A percentile compares a stretch with the other conserved stretches of the same genome.
These are phyloP conservation scores for Fusarium sp. DNA, from an alignment of 2,329 filamentous ascomycete genomes.

Conservation along the genomic window DNA sequence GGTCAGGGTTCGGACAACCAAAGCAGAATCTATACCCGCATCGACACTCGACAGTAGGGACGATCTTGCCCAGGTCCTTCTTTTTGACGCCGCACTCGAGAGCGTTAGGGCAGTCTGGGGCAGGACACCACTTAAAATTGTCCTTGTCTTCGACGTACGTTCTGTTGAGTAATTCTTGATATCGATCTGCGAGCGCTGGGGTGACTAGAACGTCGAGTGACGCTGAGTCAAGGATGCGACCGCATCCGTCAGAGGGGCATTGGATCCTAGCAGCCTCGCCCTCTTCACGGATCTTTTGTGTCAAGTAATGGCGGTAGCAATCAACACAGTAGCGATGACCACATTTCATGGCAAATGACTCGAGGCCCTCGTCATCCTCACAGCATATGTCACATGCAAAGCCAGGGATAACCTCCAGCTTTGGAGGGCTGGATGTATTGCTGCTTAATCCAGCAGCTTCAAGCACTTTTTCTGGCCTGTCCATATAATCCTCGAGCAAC, in stretches of 20 bases:
- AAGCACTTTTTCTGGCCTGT: constrained; percentile 79
- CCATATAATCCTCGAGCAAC: constrained; percentile 96
- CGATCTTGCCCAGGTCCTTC: constrained; percentile 84
- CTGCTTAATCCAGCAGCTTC: constrained; percentile 85
- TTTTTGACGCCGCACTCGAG: constrained; percentile 89
- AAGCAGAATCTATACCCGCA: constrained; percentile 95
- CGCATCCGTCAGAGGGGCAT: constrained; percentile 88
- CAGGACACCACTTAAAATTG: constrained; percentile 95
- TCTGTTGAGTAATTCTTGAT: constrained; percentile 86
- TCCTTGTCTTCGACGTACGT: constrained; percentile 99
- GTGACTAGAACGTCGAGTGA: constrained; percentile 82
- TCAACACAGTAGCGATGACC: constrained; percentile 92
- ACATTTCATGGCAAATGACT: constrained; percentile 95
- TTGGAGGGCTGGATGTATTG: constrained; percentile 69
- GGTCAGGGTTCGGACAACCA: constrained; percentile 87
- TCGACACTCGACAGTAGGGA: constrained; percentile 87
- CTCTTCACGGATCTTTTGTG: constrained; percentile 93
- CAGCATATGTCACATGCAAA: constrained; percentile 97
- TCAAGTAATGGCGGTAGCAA: constrained; percentile 91
- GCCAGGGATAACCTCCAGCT: constrained; percentile 75
- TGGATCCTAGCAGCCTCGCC: constrained; percentile 95
- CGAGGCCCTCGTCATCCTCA: constrained; percentile 80
- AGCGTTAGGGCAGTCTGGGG: constrained; percentile 95
- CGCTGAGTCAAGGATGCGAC: constrained; percentile 89
- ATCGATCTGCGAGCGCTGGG: constrained; percentile 68